Conservation (phyloP, 108 stramenopile species). For the Fragilaria crotonensis region DNA sequence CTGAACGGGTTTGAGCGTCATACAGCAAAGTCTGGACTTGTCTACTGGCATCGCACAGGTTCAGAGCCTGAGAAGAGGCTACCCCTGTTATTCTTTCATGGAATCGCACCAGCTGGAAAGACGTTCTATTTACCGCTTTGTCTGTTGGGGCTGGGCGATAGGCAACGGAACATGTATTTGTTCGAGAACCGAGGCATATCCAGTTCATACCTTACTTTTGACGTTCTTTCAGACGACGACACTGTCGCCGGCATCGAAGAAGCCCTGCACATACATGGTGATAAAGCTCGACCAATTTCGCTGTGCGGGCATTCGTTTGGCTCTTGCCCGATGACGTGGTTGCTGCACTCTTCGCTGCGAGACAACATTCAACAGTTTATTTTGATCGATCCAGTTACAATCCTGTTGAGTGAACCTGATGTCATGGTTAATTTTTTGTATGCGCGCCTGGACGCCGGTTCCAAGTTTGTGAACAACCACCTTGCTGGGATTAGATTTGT, state of each 20-base stretch:
- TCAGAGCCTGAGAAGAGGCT: slow-evolving; percentile 6
- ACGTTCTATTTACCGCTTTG: slow-evolving; percentile 64
- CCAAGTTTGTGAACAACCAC: slow-evolving; percentile 37
- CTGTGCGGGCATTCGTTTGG: slow-evolving; percentile 87
- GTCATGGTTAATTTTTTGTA: slow-evolving; percentile 83
- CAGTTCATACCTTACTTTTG: slow-evolving; percentile 31
- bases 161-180: slow-evolving; percentile 43
- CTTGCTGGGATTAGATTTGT: not conserved
- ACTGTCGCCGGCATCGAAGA: slow-evolving; percentile 63
- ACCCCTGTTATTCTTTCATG: slow-evolving; percentile 83
- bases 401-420: slow-evolving; percentile 74
- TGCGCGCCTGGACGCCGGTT: slow-evolving; percentile 10
- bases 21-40: slow-evolving; percentile 29
- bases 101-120: slow-evolving; percentile 76
- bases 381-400: slow-evolving; percentile 81
- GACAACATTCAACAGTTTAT: slow-evolving; percentile 35
- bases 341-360: slow-evolving; percentile 27
- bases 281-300: slow-evolving; percentile 15
- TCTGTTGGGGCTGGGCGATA: slow-evolving; percentile 24
- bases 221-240: slow-evolving; percentile 42
- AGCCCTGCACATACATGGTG: slow-evolving; percentile 28
- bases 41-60: slow-evolving; percentile 57
- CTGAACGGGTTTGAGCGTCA: slow-evolving; percentile 45
- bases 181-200: slow-evolving; percentile 67
- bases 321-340: slow-evolving; percentile 69